Percentiles rank a stretch among this genome's conserved stretches.
phyloP scores from a whole-genome alignment of 345 rosid genomes.

The Sonneratia caseolaris region DNA sequence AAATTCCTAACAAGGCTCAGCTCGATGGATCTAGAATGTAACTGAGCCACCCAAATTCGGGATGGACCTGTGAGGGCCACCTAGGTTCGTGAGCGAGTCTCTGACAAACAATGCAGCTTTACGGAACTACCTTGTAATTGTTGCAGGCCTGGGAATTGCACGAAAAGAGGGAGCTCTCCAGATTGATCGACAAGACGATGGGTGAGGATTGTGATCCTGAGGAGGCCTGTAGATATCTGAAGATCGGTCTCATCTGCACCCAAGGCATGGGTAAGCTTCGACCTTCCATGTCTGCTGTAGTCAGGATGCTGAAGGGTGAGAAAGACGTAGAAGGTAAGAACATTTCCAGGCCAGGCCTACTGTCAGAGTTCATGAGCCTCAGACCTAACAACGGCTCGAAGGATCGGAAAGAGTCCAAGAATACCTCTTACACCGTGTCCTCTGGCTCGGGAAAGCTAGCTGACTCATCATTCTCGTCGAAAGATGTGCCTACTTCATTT shows the following conservation, averaged over 20 bases:
- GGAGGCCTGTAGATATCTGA: slow-evolving; percentile 37
- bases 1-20: too few species aligned
- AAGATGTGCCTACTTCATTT: slow-evolving; percentile 21
- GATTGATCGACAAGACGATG: slow-evolving; percentile 26
- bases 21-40: too few species aligned
- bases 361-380: slow-evolving; percentile 25
- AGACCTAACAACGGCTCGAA: slow-evolving; percentile 8
- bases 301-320: slow-evolving; percentile 40
- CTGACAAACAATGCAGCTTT: background rate
- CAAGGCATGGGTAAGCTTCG: slow-evolving; percentile 52
- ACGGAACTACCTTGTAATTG: background rate
- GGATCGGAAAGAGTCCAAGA: background rate
- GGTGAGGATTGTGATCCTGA: slow-evolving; percentile 20
- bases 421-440: background rate
- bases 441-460: slow-evolving; percentile 12
- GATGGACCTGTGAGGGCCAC: too few species aligned
- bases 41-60: too few species aligned
- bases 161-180: slow-evolving; percentile 24
- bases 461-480: slow-evolving; percentile 22
- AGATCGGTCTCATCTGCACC: slow-evolving; percentile 53
- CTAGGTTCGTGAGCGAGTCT: background rate
- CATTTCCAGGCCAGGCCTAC: slow-evolving; percentile 38
- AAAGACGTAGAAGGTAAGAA: slow-evolving; percentile 20
- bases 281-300: slow-evolving; percentile 40
- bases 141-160: slow-evolving; percentile 37